Evolutionary conservation across 306 rosid species (phyloP).

Genomic region (apple (Malus domestica)): ASM211411v1 NC_041803.1:2418501-2419000

Average conservation of each 20-base stretch:
- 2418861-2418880: slow-evolving; percentile 9
- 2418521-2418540: not conserved
- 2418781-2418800: not conserved
- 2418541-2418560: not conserved
- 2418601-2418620: not conserved
- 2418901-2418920: not conserved
- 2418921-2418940: not conserved
- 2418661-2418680: too few species aligned
- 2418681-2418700: not conserved
- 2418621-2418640: not conserved
- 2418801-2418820: too few species aligned
- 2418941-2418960: slow-evolving; percentile 20
- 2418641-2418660: not conserved
- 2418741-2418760: too few species aligned
- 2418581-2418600: too few species aligned
- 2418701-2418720: not conserved
- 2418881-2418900: not conserved
- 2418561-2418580: not conserved
- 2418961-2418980: slow-evolving; percentile 51
- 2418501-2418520: not conserved
- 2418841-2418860: not conserved
- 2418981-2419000: slow-evolving; percentile 2
- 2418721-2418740: too few species aligned
- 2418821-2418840: too few species aligned
- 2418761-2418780: not conserved